phyloP scores from a whole-genome alignment of 2,329 filamentous ascomycete genomes.

The Hypoxylon sp. region DNA sequence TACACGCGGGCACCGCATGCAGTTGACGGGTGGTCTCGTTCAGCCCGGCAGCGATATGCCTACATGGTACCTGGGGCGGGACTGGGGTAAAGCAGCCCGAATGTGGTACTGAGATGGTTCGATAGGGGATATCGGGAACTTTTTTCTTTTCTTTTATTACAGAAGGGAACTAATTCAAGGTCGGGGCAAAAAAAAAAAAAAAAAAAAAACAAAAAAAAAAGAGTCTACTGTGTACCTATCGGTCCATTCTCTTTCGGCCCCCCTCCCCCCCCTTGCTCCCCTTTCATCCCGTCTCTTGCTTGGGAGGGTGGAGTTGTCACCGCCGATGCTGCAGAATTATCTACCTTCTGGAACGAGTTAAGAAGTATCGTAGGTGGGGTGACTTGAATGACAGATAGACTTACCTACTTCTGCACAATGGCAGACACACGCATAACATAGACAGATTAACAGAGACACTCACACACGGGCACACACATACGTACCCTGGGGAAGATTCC shows the following conservation, averaged over 20 bases:
- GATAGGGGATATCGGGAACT: conserved; percentile 32
- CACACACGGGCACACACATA: too few species aligned
- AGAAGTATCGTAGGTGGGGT: conserved; percentile 28
- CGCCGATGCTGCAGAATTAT: conserved; percentile 29
- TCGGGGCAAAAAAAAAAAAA: not conserved
- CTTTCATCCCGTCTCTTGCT: not conserved
- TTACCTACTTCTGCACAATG: too few species aligned
- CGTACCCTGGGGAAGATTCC: conserved; percentile 9
- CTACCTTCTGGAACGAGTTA: conserved; percentile 37
- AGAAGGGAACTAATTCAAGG: not conserved
- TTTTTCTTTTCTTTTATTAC: too few species aligned
- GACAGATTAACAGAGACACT: too few species aligned
- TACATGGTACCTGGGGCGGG: not conserved
- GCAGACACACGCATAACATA: too few species aligned
- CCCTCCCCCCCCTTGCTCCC: not conserved
- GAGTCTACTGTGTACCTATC: conserved; percentile 13
- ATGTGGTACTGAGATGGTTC: conserved; percentile 15
- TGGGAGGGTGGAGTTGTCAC: conserved; percentile 6
- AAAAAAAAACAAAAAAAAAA: conserved; percentile 2
- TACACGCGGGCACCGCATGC: too few species aligned
- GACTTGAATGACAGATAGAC: conserved; percentile 27
- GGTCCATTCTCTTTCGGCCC: too few species aligned
- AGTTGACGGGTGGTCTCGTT: too few species aligned
- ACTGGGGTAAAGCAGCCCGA: conserved; percentile 16
- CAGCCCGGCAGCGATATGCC: too few species aligned